A percentile compares a stretch with the other conserved stretches of the same genome.
These are phyloP conservation scores for Clarireedia monteithiana DNA, from an alignment of 2,329 filamentous ascomycete species.

Conservation along the genomic window DNA sequence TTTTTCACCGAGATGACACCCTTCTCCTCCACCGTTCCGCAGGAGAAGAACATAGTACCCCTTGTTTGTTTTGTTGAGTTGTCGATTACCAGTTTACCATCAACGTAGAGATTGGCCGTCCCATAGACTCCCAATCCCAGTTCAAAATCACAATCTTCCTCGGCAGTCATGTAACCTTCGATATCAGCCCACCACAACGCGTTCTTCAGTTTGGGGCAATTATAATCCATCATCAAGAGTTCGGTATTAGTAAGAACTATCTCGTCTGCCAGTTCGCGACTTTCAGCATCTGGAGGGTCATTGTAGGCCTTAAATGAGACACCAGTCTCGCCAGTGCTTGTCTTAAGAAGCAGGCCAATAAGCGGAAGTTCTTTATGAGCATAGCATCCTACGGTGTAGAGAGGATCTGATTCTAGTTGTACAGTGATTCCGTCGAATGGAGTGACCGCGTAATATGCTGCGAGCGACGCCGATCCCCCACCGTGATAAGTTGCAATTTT, in stretches of 20 bases:
- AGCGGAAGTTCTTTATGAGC: slow-evolving; percentile 52
- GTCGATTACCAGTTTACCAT: slow-evolving; percentile 29
- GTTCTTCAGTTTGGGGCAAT: slow-evolving; percentile 28
- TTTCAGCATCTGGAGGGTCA: slow-evolving; percentile 41
- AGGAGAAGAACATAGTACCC: slow-evolving; percentile 33
- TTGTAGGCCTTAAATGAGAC: slow-evolving; percentile 57
- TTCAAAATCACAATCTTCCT: slow-evolving; percentile 28
- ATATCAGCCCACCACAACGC: slow-evolving; percentile 34
- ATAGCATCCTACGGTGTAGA: slow-evolving; percentile 52
- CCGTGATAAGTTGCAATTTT: slow-evolving; percentile 50
- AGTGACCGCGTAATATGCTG: slow-evolving; percentile 60
- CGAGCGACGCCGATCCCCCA: slow-evolving; percentile 55
- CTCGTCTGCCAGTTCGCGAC: slow-evolving; percentile 44
- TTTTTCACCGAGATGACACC: slow-evolving; percentile 22
- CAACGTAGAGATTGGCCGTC: slow-evolving; percentile 29
- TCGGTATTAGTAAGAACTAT: slow-evolving; percentile 36
- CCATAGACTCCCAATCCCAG: slow-evolving; percentile 32
- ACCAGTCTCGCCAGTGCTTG: slow-evolving; percentile 44
- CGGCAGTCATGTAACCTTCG: slow-evolving; percentile 27
- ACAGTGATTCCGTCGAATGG: slow-evolving; percentile 59
- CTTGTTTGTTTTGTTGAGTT: slow-evolving; percentile 28
- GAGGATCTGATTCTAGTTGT: slow-evolving; percentile 10
- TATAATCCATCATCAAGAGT: slow-evolving; percentile 45
- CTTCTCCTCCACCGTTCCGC: slow-evolving; percentile 30
- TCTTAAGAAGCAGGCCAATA: slow-evolving; percentile 38